Conservation (phyloP, 768 basidiomycete species). For the Tephrocybe sp. region DNA sequence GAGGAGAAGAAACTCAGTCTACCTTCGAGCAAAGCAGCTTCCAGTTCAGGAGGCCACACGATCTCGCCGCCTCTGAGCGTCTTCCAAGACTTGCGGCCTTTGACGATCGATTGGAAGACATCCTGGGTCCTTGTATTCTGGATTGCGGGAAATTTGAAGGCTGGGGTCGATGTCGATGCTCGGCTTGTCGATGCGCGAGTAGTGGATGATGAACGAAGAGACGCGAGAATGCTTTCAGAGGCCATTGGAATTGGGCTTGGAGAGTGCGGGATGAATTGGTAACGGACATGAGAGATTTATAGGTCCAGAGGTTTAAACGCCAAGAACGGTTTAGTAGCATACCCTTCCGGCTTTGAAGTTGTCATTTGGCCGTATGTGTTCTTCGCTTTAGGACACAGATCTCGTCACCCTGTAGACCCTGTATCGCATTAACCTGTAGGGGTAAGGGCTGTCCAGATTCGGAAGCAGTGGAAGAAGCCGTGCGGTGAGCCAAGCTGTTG, state of each 20-base stretch:
- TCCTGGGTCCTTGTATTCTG: slow-evolving; percentile 45
- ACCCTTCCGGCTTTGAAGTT: slow-evolving; percentile 23
- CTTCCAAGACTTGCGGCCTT: slow-evolving; percentile 75
- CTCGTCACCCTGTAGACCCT: slow-evolving; percentile 33
- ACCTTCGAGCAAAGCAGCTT: slow-evolving; percentile 79
- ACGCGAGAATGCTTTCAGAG: slow-evolving; percentile 14
- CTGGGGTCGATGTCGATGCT: slow-evolving; percentile 8
- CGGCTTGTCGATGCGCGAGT: slow-evolving; percentile 12
- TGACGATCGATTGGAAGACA: slow-evolving; percentile 66
- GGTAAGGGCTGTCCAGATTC: slow-evolving; percentile 33
- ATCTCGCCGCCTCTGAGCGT: slow-evolving; percentile 70
- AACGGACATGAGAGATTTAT: slow-evolving; percentile 30
- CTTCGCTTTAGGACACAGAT: slow-evolving; percentile 37
- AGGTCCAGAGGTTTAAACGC: slow-evolving; percentile 24
- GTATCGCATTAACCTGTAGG: slow-evolving; percentile 33
- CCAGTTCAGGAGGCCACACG: slow-evolving; percentile 80
- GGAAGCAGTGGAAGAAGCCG: slow-evolving; percentile 22
- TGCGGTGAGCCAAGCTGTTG: slow-evolving; percentile 20
- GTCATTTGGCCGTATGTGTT: slow-evolving; percentile 28
- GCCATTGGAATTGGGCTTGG: slow-evolving; percentile 14
- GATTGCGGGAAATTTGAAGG: slow-evolving; percentile 27
- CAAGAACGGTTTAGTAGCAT: slow-evolving; percentile 24
- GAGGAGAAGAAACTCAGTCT: slow-evolving; percentile 7
- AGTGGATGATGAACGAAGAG: slow-evolving; percentile 9
- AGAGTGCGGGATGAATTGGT: slow-evolving; percentile 14